Evolutionary conservation across 148 eudicot genomes (phyloP).

Genomic region (Rhododendron henanense): DNA sequence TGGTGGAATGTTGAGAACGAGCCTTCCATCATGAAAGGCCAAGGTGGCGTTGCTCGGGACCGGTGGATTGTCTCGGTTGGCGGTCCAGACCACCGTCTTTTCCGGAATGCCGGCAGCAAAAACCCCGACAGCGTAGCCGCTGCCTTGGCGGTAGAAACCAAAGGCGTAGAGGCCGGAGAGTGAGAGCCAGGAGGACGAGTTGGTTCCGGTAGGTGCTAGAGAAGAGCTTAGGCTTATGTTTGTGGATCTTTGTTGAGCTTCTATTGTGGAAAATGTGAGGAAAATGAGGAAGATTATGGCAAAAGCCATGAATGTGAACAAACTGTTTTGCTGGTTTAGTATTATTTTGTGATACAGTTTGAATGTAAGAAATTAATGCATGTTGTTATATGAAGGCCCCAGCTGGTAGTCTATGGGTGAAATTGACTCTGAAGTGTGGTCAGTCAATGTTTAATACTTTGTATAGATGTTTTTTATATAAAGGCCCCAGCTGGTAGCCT

Average conservation of each 20-base stretch:
- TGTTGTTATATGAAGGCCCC: background rate
- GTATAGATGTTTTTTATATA: no score
- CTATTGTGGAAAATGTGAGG: background rate
- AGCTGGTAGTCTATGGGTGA: background rate
- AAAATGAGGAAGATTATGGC: background rate
- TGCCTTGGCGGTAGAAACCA: constrained; percentile 24
- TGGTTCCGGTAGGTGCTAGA: background rate
- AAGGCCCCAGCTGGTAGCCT: no score
- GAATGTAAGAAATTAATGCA: background rate
- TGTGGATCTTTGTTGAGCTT: background rate
- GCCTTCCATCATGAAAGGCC: background rate
- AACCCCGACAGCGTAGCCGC: constrained; percentile 15
- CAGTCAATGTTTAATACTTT: background rate
- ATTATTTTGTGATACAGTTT: background rate
- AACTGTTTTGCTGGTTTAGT: background rate
- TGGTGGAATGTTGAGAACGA: background rate
- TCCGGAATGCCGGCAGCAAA: constrained; percentile 2
- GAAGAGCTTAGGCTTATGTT: constrained; percentile 8
- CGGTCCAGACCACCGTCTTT: constrained; percentile 25
- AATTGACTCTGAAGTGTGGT: background rate
- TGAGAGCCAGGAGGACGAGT: constrained; percentile 4
- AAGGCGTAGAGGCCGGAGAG: constrained; percentile 23
- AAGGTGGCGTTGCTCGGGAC: background rate
- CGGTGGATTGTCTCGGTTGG: constrained; percentile 10
- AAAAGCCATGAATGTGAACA: background rate